Evolutionary conservation across 2,329 filamentous ascomycete genomes (phyloP), one percentile per base, ranked within the genome.

Genomic region (Cladosporium velox): DNA sequence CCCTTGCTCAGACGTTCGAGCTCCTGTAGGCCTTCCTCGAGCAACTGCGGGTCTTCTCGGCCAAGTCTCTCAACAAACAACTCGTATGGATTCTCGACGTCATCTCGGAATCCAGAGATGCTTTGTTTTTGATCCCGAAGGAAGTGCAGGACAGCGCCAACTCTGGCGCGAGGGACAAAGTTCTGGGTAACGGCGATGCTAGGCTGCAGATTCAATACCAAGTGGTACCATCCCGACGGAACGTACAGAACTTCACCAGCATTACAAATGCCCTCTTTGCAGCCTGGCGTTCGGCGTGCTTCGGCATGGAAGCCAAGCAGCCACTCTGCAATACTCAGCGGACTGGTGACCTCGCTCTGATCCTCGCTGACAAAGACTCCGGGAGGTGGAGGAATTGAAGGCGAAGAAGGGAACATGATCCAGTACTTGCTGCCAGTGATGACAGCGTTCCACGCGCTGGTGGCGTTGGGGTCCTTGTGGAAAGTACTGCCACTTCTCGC

Each of bases 291-390:
- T 62, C 81, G 83, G 61, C 94, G 87, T 11, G 94, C 95, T 74
- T 93, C 90, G 1, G 86, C 86, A 75, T 98, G 95, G 78, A 97
- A 98, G 32, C 90, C 89, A 15, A 98, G 84, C 8, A 98, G 85
- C 90, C 95, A 98, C 79, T 98, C 94, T n/a, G 93, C 92, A 72
- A 98, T 97, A 79, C 92, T 96, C 12, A 98, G 85, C 1, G 94
- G 95, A 63, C 90, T 93, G 0, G 94, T 98, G 60, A 98, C 93
- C 79, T 98, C 94, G 75, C 91, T 93, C 75, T 92, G 90, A 75
- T 98, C 95, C 47, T 88, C 85, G 4, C 91, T 96, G 51, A 97
- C 91, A 72, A 90, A 96, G 44, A 98, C 93, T 3, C 94, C 94
- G 0, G 94, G 94, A 7, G 95, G 93, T 3, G 88, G 84, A 0